Evolutionary conservation across 306 rosid genomes (phyloP).

Genomic region (Cicer judaicum): DNA sequence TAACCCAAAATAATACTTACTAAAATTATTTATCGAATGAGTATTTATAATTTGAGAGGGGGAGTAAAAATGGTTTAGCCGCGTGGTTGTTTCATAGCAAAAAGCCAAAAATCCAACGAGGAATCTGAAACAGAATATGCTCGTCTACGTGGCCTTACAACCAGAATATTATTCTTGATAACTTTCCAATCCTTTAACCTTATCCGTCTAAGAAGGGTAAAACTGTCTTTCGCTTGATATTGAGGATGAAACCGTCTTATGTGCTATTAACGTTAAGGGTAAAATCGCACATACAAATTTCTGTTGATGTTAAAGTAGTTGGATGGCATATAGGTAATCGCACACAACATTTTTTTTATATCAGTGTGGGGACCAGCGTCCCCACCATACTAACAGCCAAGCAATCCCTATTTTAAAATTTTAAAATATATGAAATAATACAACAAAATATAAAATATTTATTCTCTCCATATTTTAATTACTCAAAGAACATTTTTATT

Average conservation of each 20-base stretch:
- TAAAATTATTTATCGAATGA: no score
- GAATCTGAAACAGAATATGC: slow-evolving; percentile 40
- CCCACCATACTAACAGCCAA: slow-evolving; percentile 38
- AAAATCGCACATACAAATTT: not conserved
- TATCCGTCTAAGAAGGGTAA: slow-evolving; percentile 31
- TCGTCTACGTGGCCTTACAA: slow-evolving; percentile 1
- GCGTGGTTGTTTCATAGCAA: not conserved
- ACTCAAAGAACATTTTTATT: not conserved
- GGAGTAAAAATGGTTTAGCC: no score
- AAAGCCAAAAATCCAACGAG: not conserved
- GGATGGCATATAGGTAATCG: slow-evolving; percentile 41
- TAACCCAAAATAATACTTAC: no score
- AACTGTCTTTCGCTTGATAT: not conserved
- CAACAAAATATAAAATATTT: slow-evolving; percentile 28
- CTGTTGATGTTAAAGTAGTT: slow-evolving; percentile 26
- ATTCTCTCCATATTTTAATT: slow-evolving; percentile 31
- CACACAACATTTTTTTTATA: slow-evolving; percentile 30
- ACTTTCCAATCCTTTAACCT: slow-evolving; percentile 32
- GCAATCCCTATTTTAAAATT: not conserved
- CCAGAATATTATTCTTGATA: slow-evolving; percentile 7
- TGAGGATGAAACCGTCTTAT: slow-evolving; percentile 28
- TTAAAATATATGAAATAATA: slow-evolving; percentile 42
- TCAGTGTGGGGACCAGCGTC: slow-evolving; percentile 44
- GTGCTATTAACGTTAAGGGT: not conserved
- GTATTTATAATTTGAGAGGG: no score